A percentile compares a stretch with the other conserved stretches of the same genome.
phyloP scores from a whole-genome alignment of 163 green algal species.

The Chloroidium sp. region DNA sequence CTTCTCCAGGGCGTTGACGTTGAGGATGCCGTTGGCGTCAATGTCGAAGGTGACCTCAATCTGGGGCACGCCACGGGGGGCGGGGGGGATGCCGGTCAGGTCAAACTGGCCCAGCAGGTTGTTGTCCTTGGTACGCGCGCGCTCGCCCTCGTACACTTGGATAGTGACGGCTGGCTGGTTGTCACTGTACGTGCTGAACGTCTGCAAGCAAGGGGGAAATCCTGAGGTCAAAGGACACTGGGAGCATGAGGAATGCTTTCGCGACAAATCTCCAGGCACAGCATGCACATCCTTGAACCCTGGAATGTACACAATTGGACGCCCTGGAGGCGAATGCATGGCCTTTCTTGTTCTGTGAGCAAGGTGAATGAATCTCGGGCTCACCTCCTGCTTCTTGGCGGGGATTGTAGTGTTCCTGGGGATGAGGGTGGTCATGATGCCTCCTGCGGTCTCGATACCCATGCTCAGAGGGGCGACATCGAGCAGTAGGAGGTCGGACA shows the following conservation, averaged over 20 bases:
- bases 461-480: slow-evolving; percentile 90
- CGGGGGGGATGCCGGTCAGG: slow-evolving; percentile 85
- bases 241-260: too few relatives aligned
- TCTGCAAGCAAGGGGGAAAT: slow-evolving; percentile 19
- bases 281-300: too few relatives aligned
- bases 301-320: too few relatives aligned
- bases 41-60: slow-evolving; percentile 93
- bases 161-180: slow-evolving; percentile 91
- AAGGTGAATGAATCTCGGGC: too few relatives aligned
- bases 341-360: not conserved
- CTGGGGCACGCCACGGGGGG: slow-evolving; percentile 82
- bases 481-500: slow-evolving; percentile 88
- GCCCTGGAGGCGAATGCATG: too few relatives aligned
- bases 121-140: slow-evolving; percentile 83
- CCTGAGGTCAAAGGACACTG: too few relatives aligned
- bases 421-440: slow-evolving; percentile 95
- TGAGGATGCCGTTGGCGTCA: slow-evolving; percentile 91
- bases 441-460: slow-evolving; percentile 89
- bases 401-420: slow-evolving; percentile 94
- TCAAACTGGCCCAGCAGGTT: slow-evolving; percentile 97
- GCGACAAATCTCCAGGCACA: too few relatives aligned
- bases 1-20: slow-evolving; percentile 91
- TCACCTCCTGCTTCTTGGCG: slow-evolving; percentile 92
- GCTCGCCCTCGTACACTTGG: slow-evolving; percentile 86
- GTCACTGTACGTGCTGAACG: slow-evolving; percentile 93